A percentile compares a stretch with the other conserved stretches of the same genome.
Evolutionary conservation across 768 basidiomycete species (phyloP).

Genomic region (Hydnomerulius pinastri): DNA sequence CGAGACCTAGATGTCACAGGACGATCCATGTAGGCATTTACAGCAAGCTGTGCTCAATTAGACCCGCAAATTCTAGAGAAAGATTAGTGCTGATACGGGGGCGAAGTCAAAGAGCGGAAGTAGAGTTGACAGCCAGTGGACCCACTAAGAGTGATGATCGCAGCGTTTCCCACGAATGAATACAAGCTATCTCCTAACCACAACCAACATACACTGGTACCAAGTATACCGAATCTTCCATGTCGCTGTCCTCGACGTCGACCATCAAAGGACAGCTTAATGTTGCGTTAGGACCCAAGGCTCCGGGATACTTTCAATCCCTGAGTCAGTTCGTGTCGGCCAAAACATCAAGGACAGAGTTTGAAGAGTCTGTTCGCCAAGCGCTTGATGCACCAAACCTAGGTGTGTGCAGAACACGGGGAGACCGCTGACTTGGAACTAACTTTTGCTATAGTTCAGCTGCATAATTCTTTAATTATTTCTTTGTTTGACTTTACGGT

Average conservation of each 20-base stretch:
- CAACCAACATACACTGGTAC: slow-evolving; percentile 10
- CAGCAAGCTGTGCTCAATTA: background rate
- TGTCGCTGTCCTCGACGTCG: slow-evolving; percentile 78
- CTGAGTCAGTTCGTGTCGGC: slow-evolving; percentile 71
- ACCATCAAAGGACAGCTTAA: slow-evolving; percentile 71
- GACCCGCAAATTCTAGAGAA: background rate
- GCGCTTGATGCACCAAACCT: slow-evolving; percentile 62
- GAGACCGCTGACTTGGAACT: slow-evolving; percentile 1
- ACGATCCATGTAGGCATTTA: slow-evolving; percentile 43
- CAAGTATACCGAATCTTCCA: slow-evolving; percentile 33
- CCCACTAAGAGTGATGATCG: no score
- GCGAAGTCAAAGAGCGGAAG: slow-evolving; percentile 8
- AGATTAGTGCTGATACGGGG: background rate
- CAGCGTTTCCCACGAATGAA: background rate
- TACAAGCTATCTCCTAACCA: slow-evolving; percentile 9
- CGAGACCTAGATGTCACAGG: slow-evolving; percentile 71
- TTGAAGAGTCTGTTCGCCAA: slow-evolving; percentile 68
- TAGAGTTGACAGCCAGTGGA: no score
- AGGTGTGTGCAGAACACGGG: slow-evolving; percentile 27
- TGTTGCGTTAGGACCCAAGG: slow-evolving; percentile 60
- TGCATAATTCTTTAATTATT: slow-evolving; percentile 84
- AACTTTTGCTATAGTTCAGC: slow-evolving; percentile 53
- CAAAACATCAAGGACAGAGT: slow-evolving; percentile 69
- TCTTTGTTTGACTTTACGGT: slow-evolving; percentile 81
- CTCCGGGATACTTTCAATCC: slow-evolving; percentile 59